Evolutionary conservation across 352 stramenopile genomes (phyloP), one percentile per base, ranked within the genome.

Genomic region (Saprolegnia parasitica): DNA sequence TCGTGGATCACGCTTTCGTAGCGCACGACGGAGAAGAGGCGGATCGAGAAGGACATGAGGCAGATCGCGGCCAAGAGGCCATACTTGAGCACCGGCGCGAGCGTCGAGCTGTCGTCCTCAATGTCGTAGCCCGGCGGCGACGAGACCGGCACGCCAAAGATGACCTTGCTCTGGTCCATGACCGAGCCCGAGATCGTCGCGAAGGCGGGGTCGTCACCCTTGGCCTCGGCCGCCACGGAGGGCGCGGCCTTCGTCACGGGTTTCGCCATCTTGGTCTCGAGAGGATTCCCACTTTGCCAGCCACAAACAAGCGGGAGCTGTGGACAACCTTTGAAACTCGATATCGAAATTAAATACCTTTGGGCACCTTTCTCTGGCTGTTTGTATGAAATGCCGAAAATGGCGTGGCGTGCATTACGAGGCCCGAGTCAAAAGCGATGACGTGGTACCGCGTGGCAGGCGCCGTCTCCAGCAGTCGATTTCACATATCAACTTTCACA

Each of bases 1-100:
- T 96, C 88, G 77, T 96, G 85, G 73, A 95, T 97, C 26, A 96
- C 86, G 26, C 85, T 96, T 77, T 97, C 90, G 75, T 97, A 98
- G 67, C 91, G 87, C 74, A 97, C 91, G 39, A 98, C 88, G 1
- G 90, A 91, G 62, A 98, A 97, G 52, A 98, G 85, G 55, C 91
- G 87, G 75, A 98, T 96, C 32, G 92, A 81, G 66, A 98, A 98
- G 29, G 90, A 91, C 76, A 97, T 89, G 73, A 96, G 76, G 74
- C 89, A 97, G 75, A 98, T 98, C 76, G 96, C 87, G 68, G 81
- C 88, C 21, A 98, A 71, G 63, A 98, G 97, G 11, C 76, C 86
- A 76, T 90, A 97, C 74, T 96, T 96, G 68, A 90, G 79, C 23
- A 95, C 80, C 4, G 87, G 83, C 47, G 81, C 85, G 26, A 96